Evolutionary conservation across 2,329 filamentous ascomycete species (phyloP).

Genomic region (Exophiala lecanii-corni): DNA sequence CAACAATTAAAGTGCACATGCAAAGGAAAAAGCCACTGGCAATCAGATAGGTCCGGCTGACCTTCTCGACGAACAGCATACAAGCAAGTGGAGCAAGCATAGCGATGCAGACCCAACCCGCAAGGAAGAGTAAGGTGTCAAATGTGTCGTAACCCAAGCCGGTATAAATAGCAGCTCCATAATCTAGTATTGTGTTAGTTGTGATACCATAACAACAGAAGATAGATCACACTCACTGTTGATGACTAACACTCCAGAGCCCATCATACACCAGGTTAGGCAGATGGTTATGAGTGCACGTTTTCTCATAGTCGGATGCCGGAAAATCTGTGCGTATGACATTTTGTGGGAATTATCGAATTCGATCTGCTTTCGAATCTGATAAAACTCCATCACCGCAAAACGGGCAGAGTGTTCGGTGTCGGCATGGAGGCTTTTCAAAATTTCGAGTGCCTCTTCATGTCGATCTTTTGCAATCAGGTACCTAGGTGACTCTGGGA

Average conservation of each 20-base stretch:
- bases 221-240: slow-evolving; percentile 2
- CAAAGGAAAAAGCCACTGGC: slow-evolving; percentile 5
- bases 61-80: slow-evolving; percentile 7
- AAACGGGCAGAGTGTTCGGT: slow-evolving; percentile 8
- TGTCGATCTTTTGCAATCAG: slow-evolving; percentile 39
- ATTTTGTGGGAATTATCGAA: slow-evolving; percentile 9
- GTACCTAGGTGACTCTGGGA: slow-evolving; percentile 5
- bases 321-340: slow-evolving; percentile 3
- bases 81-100: neutral
- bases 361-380: slow-evolving; percentile 11
- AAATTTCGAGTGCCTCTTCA: slow-evolving; percentile 43
- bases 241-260: slow-evolving; percentile 4
- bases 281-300: slow-evolving; percentile 5
- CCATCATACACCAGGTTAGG: slow-evolving; percentile 5
- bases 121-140: slow-evolving; percentile 6
- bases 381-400: slow-evolving; percentile 9
- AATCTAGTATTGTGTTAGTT: slow-evolving; percentile 1
- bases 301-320: slow-evolving; percentile 6
- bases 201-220: neutral
- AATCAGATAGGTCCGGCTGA: slow-evolving; percentile 2
- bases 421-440: slow-evolving; percentile 35
- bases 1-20: slow-evolving; percentile 5
- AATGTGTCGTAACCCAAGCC: slow-evolving; percentile 2
- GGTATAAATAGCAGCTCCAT: slow-evolving; percentile 3
- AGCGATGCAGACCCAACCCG: slow-evolving; percentile 1